Conservation (phyloP, 371 early-diverging fungal species). For the Nematocida major region DNA sequence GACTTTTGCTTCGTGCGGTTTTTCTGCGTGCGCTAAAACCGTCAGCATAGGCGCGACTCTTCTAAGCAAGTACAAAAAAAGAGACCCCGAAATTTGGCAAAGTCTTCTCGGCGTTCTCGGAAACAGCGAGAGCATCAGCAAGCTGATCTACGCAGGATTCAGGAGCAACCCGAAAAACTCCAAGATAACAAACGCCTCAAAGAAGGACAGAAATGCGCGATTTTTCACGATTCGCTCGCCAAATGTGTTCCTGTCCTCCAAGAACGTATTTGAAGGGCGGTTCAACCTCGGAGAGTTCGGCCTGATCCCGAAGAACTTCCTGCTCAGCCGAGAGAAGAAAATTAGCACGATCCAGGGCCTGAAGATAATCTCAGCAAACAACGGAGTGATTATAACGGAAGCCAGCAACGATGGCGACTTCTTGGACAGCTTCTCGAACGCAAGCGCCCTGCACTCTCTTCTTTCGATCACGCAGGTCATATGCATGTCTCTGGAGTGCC, state of each 20-base stretch:
- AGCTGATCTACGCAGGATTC: too few species aligned
- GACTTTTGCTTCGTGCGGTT: too few species aligned
- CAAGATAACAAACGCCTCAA: too few species aligned
- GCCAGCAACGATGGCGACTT: neutral
- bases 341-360: neutral
- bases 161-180: neutral
- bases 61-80: too few species aligned
- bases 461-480: neutral
- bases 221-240: neutral
- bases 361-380: neutral
- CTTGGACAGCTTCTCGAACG: neutral
- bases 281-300: neutral
- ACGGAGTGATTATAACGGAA: neutral
- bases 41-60: too few species aligned
- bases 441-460: neutral
- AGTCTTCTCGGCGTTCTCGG: too few species aligned
- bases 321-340: neutral
- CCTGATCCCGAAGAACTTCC: neutral
- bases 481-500: neutral
- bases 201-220: too few species aligned
- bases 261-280: neutral
- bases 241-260: neutral
- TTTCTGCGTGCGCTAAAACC: too few species aligned
- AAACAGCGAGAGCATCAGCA: too few species aligned
- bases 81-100: too few species aligned